Conservation (phyloP, 768 basidiomycete genomes). For the Lactarius hatsudake region DNA sequence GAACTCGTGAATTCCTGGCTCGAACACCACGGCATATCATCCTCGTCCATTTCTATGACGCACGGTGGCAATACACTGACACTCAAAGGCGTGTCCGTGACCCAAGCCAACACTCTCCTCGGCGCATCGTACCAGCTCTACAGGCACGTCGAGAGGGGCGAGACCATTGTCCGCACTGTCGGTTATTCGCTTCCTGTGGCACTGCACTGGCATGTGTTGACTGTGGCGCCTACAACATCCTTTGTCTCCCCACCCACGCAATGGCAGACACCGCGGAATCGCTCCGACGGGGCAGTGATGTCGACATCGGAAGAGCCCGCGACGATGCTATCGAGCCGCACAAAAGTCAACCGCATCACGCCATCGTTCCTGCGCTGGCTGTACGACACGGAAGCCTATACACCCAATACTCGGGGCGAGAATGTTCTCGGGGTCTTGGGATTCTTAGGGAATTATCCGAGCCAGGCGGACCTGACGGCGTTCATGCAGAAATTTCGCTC, state of each 20-base stretch:
- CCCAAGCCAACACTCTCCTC: background rate
- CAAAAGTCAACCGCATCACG: background rate
- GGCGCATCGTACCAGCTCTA: background rate
- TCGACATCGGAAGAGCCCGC: background rate
- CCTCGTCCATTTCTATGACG: background rate
- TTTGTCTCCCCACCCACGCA: background rate
- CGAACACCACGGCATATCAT: background rate
- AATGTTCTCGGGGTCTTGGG: background rate
- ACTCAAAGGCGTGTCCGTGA: background rate
- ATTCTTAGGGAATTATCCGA: background rate
- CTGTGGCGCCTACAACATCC: background rate
- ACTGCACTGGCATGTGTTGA: background rate
- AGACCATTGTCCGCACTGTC: background rate
- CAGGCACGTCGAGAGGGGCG: background rate
- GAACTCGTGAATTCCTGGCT: background rate
- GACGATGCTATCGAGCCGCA: background rate
- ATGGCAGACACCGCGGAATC: background rate
- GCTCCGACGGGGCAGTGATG: background rate
- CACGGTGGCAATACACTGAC: background rate
- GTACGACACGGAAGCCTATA: background rate
- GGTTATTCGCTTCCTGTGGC: background rate
- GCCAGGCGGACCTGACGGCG: background rate
- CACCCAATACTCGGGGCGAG: background rate
- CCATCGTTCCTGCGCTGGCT: background rate
- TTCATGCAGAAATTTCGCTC: background rate